phyloP scores from a whole-genome alignment of 352 stramenopile genomes.

The Phytophthora chlamydospora region DNA sequence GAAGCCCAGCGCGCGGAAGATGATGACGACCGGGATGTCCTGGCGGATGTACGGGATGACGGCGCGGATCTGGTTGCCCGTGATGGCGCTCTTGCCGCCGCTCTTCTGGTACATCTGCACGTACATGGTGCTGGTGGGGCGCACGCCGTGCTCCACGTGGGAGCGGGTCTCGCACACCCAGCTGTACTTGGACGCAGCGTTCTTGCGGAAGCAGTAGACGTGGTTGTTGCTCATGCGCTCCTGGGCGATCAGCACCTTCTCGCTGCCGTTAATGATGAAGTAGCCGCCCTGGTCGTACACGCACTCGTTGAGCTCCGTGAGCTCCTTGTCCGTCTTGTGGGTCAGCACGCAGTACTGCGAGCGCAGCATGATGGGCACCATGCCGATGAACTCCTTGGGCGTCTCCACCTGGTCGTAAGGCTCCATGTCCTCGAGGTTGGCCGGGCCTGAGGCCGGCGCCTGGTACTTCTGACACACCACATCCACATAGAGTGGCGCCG shows the following conservation, averaged over 20 bases:
- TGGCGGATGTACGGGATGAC: slow-evolving; percentile 98
- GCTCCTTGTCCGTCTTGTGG: slow-evolving; percentile 92
- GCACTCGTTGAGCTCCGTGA: slow-evolving; percentile 97
- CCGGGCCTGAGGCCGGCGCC: slow-evolving; percentile 57
- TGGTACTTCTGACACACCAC: slow-evolving; percentile 95
- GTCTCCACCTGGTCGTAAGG: slow-evolving; percentile 89
- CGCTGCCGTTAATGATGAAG: slow-evolving; percentile 98
- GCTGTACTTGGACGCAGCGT: slow-evolving; percentile 95
- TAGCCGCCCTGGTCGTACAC: slow-evolving; percentile 99
- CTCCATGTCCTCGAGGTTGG: slow-evolving; percentile 87
- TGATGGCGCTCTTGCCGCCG: slow-evolving; percentile 93
- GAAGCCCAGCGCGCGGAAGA: slow-evolving; percentile 98
- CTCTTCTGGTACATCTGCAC: slow-evolving; percentile 99
- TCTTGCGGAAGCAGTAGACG: slow-evolving; percentile 99
- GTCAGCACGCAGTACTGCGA: slow-evolving; percentile 96
- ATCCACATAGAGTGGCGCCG: slow-evolving; percentile 98
- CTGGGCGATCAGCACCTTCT: slow-evolving; percentile 99
- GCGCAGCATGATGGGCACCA: slow-evolving; percentile 98
- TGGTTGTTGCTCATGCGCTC: slow-evolving; percentile 99
- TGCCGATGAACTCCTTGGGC: slow-evolving; percentile 96
- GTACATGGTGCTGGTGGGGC: slow-evolving; percentile 97
- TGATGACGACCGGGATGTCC: slow-evolving; percentile 99
- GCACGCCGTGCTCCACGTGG: slow-evolving; percentile 95
- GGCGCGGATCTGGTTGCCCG: slow-evolving; percentile 98
- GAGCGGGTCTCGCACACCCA: slow-evolving; percentile 97